phyloP scores from a whole-genome alignment of 129 eudicot genomes.

The carrot (Daucus carota) region DNA sequence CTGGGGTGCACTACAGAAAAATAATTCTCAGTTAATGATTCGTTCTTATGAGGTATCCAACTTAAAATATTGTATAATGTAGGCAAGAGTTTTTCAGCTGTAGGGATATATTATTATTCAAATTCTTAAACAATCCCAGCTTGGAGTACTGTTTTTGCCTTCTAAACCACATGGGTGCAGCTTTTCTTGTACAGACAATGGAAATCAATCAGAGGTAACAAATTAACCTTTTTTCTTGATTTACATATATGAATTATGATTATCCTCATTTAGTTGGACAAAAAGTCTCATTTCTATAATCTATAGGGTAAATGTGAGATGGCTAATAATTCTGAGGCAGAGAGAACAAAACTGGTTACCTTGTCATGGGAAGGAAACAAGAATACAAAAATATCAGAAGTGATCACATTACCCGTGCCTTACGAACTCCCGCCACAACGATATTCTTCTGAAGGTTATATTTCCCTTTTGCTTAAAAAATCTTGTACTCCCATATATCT shows the following conservation, averaged over 20 bases:
- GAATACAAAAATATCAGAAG: slow-evolving; percentile 31
- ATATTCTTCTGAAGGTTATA: slow-evolving; percentile 68
- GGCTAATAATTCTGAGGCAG: slow-evolving; percentile 17
- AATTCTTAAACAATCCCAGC: slow-evolving; percentile 37
- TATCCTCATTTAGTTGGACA: not conserved
- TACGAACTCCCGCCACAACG: slow-evolving; percentile 84
- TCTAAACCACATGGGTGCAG: slow-evolving; percentile 28
- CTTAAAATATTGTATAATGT: not conserved
- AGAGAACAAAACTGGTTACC: slow-evolving; percentile 61
- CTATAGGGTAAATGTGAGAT: not conserved
- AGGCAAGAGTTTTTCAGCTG: not conserved
- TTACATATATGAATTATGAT: too few species aligned
- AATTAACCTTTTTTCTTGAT: slow-evolving; percentile 2
- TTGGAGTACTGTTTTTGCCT: slow-evolving; percentile 90
- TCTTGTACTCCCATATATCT: not conserved
- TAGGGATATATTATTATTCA: not conserved
- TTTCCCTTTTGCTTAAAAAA: not conserved
- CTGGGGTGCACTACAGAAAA: slow-evolving; percentile 98
- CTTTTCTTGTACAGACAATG: slow-evolving; percentile 75
- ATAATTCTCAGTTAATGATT: slow-evolving; percentile 87
- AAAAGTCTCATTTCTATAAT: not conserved
- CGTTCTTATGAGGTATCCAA: slow-evolving; percentile 89
- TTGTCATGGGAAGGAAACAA: slow-evolving; percentile 44
- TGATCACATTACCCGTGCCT: slow-evolving; percentile 72
- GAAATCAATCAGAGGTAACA: slow-evolving; percentile 36